Percentiles rank a stretch among this genome's conserved stretches.
phyloP scores from a whole-genome alignment of 2,329 filamentous ascomycete genomes.

The Talaromyces sp. region DNA sequence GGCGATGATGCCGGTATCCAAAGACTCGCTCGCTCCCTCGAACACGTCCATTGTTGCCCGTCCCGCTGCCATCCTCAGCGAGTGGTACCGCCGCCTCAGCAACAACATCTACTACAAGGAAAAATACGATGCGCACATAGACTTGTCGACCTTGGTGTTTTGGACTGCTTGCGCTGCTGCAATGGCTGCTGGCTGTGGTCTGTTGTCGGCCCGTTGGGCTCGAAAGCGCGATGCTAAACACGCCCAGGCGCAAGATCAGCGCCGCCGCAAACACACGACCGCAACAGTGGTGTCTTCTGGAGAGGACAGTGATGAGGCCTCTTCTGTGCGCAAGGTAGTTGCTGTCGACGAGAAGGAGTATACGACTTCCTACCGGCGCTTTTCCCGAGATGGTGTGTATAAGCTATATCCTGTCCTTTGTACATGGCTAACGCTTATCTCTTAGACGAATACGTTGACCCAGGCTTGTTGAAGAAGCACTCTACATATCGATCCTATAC shows the following conservation, averaged over 20 bases:
- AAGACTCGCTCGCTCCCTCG: constrained; percentile 2
- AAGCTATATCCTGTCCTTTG: neutral
- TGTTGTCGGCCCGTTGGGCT: constrained; percentile 23
- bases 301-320: constrained; percentile 31
- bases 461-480: constrained; percentile 72
- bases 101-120: constrained; percentile 11
- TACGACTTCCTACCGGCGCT: constrained; percentile 21
- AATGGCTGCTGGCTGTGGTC: constrained; percentile 33
- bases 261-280: constrained; percentile 21
- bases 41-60: neutral
- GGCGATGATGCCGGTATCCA: neutral
- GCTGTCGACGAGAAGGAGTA: constrained; percentile 18
- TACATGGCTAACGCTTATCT: neutral
- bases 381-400: constrained; percentile 24
- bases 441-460: constrained; percentile 55
- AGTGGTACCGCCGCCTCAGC: constrained; percentile 1
- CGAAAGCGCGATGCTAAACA: constrained; percentile 17
- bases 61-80: neutral
- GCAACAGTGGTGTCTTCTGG: constrained; percentile 30
- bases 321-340: constrained; percentile 22
- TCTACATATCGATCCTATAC: constrained; percentile 67
- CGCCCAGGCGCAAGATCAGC: constrained; percentile 14
- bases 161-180: constrained; percentile 26
- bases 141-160: constrained; percentile 25
- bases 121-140: constrained; percentile 23